Conservation (phyloP, 768 basidiomycete genomes). For the Podaxis rugospora region DNA sequence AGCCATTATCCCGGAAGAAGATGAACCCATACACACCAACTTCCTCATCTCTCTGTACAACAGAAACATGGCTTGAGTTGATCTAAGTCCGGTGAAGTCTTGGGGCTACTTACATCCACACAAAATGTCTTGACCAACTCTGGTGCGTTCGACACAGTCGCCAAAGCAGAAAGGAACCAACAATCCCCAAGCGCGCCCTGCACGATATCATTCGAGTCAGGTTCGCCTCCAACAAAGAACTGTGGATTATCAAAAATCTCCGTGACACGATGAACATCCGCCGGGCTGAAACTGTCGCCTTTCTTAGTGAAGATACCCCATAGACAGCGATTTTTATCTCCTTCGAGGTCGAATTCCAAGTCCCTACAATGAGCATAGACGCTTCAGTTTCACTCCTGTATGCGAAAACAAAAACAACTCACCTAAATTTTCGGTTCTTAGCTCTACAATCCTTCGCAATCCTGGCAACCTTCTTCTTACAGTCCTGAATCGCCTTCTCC, state of each 20-base stretch:
- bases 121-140: constrained; percentile 45
- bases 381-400: not conserved
- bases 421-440: constrained; percentile 49
- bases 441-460: constrained; percentile 43
- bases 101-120: constrained; percentile 23
- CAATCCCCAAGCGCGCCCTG: constrained; percentile 53
- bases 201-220: constrained; percentile 42
- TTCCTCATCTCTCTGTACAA: constrained; percentile 39
- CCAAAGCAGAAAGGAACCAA: constrained; percentile 51
- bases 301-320: constrained; percentile 17
- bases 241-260: constrained; percentile 52
- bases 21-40: constrained; percentile 58
- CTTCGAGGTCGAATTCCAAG: constrained; percentile 54
- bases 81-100: not conserved
- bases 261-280: constrained; percentile 31
- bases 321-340: constrained; percentile 44
- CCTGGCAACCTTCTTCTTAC: constrained; percentile 37
- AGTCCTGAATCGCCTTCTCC: constrained; percentile 44
- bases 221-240: constrained; percentile 41
- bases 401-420: not conserved
- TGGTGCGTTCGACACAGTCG: constrained; percentile 42
- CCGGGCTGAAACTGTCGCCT: constrained; percentile 18
- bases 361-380: constrained; percentile 30
- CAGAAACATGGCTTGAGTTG: not conserved
- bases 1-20: constrained; percentile 46